Conservation (phyloP, 2,329 filamentous ascomycete species). For the Pyricularia pennisetigena region DNA sequence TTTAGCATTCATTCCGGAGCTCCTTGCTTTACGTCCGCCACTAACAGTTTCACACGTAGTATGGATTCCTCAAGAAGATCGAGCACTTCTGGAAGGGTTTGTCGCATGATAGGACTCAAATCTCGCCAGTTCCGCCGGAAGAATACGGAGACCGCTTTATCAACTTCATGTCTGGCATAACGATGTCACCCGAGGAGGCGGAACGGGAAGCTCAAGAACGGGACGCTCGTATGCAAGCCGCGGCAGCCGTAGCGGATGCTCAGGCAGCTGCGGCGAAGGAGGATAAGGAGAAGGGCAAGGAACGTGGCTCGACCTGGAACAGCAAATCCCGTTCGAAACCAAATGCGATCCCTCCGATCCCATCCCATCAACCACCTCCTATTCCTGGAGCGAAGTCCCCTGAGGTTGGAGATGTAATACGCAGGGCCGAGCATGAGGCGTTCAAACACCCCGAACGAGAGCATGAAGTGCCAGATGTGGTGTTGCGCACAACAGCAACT, state of each 20-base stretch:
- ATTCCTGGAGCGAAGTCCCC: slow-evolving; percentile 25
- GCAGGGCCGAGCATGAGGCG: slow-evolving; percentile 28
- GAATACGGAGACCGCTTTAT: slow-evolving; percentile 91
- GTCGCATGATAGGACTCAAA: slow-evolving; percentile 71
- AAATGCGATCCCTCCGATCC: slow-evolving; percentile 29
- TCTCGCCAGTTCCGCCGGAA: slow-evolving; percentile 83
- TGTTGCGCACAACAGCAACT: slow-evolving; percentile 30
- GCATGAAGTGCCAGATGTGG: slow-evolving; percentile 51
- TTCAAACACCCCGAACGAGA: slow-evolving; percentile 24
- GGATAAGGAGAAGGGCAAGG: slow-evolving; percentile 18
- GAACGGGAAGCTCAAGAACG: slow-evolving; percentile 49
- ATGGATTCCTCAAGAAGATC: slow-evolving; percentile 86
- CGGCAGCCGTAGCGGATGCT: slow-evolving; percentile 25
- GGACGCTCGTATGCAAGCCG: slow-evolving; percentile 38
- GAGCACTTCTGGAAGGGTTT: slow-evolving; percentile 97
- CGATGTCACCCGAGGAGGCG: slow-evolving; percentile 81
- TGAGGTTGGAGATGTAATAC: slow-evolving; percentile 29
- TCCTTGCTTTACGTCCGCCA: neutral
- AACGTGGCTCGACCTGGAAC: slow-evolving; percentile 26
- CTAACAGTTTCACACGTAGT: slow-evolving; percentile 41
- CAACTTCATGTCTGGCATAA: slow-evolving; percentile 82
- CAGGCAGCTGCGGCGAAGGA: slow-evolving; percentile 21
- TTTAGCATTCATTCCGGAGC: neutral
- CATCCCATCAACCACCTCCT: slow-evolving; percentile 33
- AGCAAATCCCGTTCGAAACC: slow-evolving; percentile 21